Conservation (phyloP, 1,284 basidiomycete genomes). For the Schizophyllum amplum region DNA sequence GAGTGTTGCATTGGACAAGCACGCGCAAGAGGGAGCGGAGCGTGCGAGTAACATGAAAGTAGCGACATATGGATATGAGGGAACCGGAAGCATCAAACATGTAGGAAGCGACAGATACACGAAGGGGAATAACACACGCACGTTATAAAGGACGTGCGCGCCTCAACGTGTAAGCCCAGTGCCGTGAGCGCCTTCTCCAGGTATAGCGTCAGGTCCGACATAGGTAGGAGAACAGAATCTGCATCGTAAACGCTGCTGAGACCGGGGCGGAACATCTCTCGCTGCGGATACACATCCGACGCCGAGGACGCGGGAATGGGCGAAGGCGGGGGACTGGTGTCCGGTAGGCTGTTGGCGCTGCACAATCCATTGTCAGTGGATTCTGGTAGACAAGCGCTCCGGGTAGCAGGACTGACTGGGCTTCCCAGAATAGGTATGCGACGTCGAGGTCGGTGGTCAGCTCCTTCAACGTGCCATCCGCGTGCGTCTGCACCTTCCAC, state of each 20-base stretch:
- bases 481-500: slow-evolving; percentile 20
- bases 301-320: too few species aligned
- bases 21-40: too few species aligned
- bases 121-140: slow-evolving; percentile 6
- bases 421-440: slow-evolving; percentile 28
- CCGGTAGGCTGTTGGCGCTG: slow-evolving; percentile 5
- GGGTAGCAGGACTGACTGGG: slow-evolving; percentile 18
- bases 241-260: slow-evolving; percentile 1
- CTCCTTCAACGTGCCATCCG: slow-evolving; percentile 20
- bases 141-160: slow-evolving; percentile 35
- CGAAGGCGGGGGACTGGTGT: slow-evolving; percentile 6
- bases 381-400: neutral
- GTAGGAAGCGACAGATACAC: too few species aligned
- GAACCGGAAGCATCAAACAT: too few species aligned
- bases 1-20: neutral
- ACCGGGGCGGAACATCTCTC: neutral
- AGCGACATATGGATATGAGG: too few species aligned
- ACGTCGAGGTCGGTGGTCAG: slow-evolving; percentile 19
- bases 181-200: slow-evolving; percentile 25
- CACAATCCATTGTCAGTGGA: neutral
- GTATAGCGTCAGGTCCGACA: slow-evolving; percentile 22
- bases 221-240: slow-evolving; percentile 22
- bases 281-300: neutral
- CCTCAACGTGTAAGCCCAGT: slow-evolving; percentile 31
- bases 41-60: too few species aligned